Evolutionary conservation across 768 basidiomycete genomes (phyloP).

Genomic region (Mycena epipterygia): DNA sequence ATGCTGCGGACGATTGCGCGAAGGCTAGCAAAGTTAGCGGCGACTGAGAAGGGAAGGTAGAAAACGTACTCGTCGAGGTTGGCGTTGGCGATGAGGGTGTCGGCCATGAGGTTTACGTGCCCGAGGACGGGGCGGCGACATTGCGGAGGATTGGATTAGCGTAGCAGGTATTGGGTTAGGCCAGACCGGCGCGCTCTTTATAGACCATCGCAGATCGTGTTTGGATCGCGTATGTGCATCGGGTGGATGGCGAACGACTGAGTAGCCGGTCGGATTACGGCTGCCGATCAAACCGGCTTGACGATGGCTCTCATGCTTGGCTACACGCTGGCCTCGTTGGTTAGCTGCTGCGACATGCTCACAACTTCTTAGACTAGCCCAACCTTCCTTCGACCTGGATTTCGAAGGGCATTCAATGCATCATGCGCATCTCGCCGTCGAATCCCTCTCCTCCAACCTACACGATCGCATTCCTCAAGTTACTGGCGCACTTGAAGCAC

Average conservation of each 20-base stretch:
- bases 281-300: conserved; percentile 31
- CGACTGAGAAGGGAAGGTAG: too few species aligned
- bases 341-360: too few species aligned
- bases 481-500: too few species aligned
- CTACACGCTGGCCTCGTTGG: too few species aligned
- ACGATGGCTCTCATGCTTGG: too few species aligned
- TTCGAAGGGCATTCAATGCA: too few species aligned
- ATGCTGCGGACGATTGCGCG: conserved; percentile 36
- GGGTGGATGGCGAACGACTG: conserved; percentile 8
- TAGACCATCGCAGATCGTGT: conserved; percentile 13
- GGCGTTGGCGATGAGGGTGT: conserved; percentile 37
- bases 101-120: conserved; percentile 37
- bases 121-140: conserved; percentile 32
- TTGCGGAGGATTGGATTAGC: neutral
- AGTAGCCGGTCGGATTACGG: conserved; percentile 24
- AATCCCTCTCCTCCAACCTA: too few species aligned
- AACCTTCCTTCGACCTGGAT: too few species aligned
- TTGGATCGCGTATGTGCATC: neutral
- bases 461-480: too few species aligned
- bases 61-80: conserved; percentile 31
- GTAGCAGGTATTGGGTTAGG: too few species aligned
- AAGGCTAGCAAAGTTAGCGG: conserved; percentile 2
- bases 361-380: too few species aligned
- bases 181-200: conserved; percentile 16
- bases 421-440: too few species aligned